These are phyloP conservation scores for Massariosphaeria phaeospora DNA, from an alignment of 495 filamentous ascomycete species.

Conservation along the genomic window DNA sequence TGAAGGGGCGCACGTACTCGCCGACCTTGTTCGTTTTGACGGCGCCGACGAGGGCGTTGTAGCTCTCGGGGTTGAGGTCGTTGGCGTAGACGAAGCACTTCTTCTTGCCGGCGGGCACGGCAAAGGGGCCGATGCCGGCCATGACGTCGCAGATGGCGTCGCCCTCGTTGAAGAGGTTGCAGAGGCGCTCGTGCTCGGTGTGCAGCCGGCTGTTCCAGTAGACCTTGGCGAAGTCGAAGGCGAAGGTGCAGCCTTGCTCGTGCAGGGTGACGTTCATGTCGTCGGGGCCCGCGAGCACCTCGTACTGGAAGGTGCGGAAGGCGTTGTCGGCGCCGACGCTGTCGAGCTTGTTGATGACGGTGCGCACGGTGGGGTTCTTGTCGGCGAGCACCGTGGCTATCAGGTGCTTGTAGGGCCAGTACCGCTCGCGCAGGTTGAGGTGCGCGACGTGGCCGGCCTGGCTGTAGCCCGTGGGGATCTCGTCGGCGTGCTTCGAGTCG, in stretches of 20 bases:
- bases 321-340: constrained; percentile 76
- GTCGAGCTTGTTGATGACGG: constrained; percentile 94
- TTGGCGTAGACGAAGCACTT: constrained; percentile 94
- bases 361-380: constrained; percentile 74
- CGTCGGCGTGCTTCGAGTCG: constrained; percentile 55
- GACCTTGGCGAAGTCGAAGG: constrained; percentile 77
- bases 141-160: constrained; percentile 95
- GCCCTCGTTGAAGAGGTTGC: constrained; percentile 70
- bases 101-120: constrained; percentile 83
- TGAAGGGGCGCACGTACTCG: constrained; percentile 70
- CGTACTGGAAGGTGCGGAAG: constrained; percentile 90
- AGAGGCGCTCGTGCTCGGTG: constrained; percentile 78
- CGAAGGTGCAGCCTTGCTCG: constrained; percentile 59
- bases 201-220: constrained; percentile 96
- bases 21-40: constrained; percentile 75
- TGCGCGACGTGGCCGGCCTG: constrained; percentile 90
- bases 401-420: constrained; percentile 72
- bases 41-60: constrained; percentile 61
- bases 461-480: constrained; percentile 81
- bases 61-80: constrained; percentile 90
- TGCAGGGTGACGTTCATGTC: constrained; percentile 73
- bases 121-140: constrained; percentile 96
- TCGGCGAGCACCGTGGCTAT: constrained; percentile 80
- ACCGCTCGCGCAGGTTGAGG: constrained; percentile 79
- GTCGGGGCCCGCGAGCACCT: constrained; percentile 75